Evolutionary conservation across 139 green algal genomes (phyloP).

Genomic region (Auxenochlorella protothecoides): DNA sequence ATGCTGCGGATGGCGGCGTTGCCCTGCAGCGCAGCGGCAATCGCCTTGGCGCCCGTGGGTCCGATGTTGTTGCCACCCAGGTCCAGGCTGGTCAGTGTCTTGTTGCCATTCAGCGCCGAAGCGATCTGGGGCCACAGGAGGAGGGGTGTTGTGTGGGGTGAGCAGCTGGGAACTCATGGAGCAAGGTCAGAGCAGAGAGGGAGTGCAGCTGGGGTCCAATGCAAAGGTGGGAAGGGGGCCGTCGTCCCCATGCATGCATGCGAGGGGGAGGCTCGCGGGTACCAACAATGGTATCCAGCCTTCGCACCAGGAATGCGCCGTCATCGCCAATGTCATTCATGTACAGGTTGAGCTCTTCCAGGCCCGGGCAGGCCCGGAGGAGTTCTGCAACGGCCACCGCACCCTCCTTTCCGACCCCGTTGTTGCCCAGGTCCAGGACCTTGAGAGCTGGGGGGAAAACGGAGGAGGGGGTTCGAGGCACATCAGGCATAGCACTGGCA

Average conservation of each 20-base stretch:
- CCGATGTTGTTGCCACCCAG: constrained; percentile 93
- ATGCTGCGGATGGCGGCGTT: constrained; percentile 49
- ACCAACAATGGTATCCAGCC: neutral
- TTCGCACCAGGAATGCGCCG: constrained; percentile 54
- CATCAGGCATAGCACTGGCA: neutral
- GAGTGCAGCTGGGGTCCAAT: too few relatives aligned
- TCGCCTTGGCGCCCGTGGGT: constrained; percentile 44
- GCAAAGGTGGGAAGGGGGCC: too few relatives aligned
- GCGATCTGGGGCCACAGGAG: constrained; percentile 28
- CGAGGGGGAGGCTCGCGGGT: too few relatives aligned
- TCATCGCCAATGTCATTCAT: constrained; percentile 91
- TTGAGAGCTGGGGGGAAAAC: constrained; percentile 22
- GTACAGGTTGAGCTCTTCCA: constrained; percentile 86
- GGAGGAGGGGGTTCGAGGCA: neutral
- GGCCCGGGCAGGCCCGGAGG: constrained; percentile 40
- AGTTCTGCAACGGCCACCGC: constrained; percentile 57
- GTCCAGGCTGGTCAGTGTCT: constrained; percentile 68
- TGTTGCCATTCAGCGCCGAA: constrained; percentile 48
- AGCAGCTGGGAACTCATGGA: too few relatives aligned
- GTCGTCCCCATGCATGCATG: too few relatives aligned
- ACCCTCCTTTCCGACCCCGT: constrained; percentile 61
- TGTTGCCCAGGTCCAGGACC: constrained; percentile 88
- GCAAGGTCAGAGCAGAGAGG: too few relatives aligned
- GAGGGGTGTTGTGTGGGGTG: too few relatives aligned
- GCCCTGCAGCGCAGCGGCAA: constrained; percentile 30